Evolutionary conservation across 768 basidiomycete genomes (phyloP), one percentile per base, ranked within the genome.

Genomic region (Leccinellum rugosiceps): DNA sequence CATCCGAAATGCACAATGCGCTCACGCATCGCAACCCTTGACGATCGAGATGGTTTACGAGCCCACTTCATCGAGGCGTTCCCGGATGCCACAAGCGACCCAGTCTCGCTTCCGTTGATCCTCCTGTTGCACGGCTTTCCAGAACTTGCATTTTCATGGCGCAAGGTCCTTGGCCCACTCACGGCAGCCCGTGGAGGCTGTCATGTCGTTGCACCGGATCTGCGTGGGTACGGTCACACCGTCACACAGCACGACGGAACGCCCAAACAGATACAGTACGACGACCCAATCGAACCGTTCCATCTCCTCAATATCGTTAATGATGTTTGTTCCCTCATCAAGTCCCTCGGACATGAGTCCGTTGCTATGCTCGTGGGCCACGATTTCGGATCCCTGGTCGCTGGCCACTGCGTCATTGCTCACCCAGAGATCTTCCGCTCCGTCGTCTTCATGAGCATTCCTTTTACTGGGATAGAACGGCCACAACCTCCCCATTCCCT

Each of bases 61-160:
- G 63, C 80, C 46, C 80, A 85, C 58, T 68, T 82, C 34, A 74
- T 86, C 26, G 83, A 85, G 60, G 81, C 80, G 8, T 57, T 63
- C 32, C 75, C 77, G 21, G 59, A 61, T 32, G 34, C 52, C 50
- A 14, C 53, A 53, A 58, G 62, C 41, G 54, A 58, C 26, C 55
- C 58, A 44, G 47, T 61, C 35, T 65, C 70, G 21, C 68, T 73
- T 5, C 82, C 80, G 1, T 75, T 87, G 14, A 63, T 86, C 47
- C 53, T 87, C 30, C 79, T 88, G 23, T 66, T 87, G 2, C 85
- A 87, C 59, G 86, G 85, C 43, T 87, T 87, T 65, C 85, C 85
- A 10, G 85, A 87, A 63, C 75, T 87, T 6, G 79, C 84, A 3
- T 84, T 82, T 64, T 86, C 84, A 8, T 87, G 84, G 83, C 76